phyloP scores from a whole-genome alignment of 2,329 filamentous ascomycete species.

The Monilinia aucupariae region DNA sequence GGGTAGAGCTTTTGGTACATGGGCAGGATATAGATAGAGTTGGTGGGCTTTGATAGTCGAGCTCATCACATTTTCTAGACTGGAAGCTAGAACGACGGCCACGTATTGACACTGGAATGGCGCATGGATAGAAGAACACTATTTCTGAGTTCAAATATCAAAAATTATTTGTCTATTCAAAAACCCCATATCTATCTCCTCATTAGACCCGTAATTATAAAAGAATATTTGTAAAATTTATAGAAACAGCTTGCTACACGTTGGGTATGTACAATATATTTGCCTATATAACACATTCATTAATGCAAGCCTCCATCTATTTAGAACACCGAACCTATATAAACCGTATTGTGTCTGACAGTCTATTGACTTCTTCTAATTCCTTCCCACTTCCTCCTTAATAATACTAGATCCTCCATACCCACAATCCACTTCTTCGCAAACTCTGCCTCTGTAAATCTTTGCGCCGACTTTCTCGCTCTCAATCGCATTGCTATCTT shows the following conservation, averaged over 20 bases:
- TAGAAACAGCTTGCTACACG: neutral
- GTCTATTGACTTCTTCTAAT: conserved; percentile 2
- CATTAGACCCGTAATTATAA: no score
- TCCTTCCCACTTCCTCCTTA: conserved; percentile 18
- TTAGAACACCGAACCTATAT: neutral
- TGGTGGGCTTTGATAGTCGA: neutral
- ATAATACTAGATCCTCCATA: conserved; percentile 62
- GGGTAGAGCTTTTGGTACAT: neutral
- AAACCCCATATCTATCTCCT: neutral
- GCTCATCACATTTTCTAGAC: neutral
- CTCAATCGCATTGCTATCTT: conserved; percentile 68
- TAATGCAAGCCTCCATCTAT: neutral
- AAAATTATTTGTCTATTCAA: neutral
- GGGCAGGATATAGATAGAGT: neutral
- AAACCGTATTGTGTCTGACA: no score
- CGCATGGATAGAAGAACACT: neutral
- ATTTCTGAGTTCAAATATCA: neutral
- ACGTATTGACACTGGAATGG: neutral
- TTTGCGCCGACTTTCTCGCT: conserved; percentile 69
- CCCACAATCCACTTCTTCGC: conserved; percentile 69
- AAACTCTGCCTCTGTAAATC: conserved; percentile 88
- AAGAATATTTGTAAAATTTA: neutral
- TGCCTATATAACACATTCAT: neutral
- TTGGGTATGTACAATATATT: conserved; percentile 6
- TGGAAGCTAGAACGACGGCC: neutral